phyloP scores from a whole-genome alignment of 148 eudicot species.

The Vaccinium vitisidaea region DNA sequence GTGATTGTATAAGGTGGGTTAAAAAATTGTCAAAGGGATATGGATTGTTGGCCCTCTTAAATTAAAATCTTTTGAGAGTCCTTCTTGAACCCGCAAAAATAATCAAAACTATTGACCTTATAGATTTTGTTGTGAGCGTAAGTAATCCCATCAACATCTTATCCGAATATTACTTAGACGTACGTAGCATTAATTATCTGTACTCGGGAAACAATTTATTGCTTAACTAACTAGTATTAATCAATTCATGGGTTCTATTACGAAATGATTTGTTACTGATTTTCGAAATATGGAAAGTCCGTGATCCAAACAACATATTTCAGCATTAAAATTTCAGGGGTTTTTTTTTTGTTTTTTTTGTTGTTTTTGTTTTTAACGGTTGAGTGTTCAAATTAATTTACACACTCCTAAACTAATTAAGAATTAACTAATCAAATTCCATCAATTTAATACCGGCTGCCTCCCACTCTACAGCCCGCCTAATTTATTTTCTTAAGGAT shows the following conservation, averaged over 20 bases:
- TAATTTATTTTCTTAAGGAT: neutral
- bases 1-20: too few relatives aligned
- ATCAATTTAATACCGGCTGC: neutral
- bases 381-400: neutral
- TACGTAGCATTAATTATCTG: neutral
- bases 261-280: too few relatives aligned
- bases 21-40: too few relatives aligned
- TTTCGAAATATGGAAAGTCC: neutral
- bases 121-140: neutral
- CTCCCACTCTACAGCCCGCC: neutral
- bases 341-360: too few relatives aligned
- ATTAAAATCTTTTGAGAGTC: too few relatives aligned
- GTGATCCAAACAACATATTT: neutral
- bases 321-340: neutral
- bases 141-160: neutral
- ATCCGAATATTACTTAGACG: too few relatives aligned
- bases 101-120: too few relatives aligned
- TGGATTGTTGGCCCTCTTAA: too few relatives aligned
- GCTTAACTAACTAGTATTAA: neutral
- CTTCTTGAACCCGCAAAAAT: too few relatives aligned
- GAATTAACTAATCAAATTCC: neutral
- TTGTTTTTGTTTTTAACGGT: neutral
- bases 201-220: neutral
- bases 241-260: neutral
- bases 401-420: neutral